These are phyloP conservation scores for Apiospora pterosperma DNA, from an alignment of 2,329 filamentous ascomycete genomes.

Conservation along the genomic window DNA sequence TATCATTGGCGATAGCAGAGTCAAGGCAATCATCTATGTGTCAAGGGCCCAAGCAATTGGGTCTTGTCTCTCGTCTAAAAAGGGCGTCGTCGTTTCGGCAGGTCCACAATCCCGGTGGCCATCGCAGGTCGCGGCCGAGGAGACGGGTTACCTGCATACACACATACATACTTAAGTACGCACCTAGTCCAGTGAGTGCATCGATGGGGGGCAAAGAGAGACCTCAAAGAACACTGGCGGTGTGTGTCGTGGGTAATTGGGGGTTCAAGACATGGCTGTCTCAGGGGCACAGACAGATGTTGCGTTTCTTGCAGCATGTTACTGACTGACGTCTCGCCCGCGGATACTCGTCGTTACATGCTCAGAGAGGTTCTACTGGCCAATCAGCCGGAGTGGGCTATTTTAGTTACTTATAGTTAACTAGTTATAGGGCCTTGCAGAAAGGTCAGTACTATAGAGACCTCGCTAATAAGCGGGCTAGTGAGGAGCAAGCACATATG, in stretches of 20 bases:
- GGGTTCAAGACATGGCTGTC: neutral
- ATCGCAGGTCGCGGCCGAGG: neutral
- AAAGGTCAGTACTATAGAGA: neutral
- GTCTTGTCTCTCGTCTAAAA: neutral
- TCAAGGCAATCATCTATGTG: too few relatives aligned
- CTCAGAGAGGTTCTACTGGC: neutral
- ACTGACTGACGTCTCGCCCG: neutral
- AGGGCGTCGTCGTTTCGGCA: neutral
- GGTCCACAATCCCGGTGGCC: neutral
- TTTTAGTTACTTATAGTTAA: too few relatives aligned
- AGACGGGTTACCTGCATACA: neutral
- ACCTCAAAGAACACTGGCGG: neutral
- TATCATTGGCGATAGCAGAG: neutral
- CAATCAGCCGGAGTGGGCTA: neutral
- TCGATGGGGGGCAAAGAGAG: neutral
- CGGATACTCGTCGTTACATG: neutral
- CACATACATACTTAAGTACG: neutral
- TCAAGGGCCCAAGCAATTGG: neutral
- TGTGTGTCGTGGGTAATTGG: neutral
- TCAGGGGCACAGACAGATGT: neutral
- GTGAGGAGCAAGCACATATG: neutral
- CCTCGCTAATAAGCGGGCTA: neutral
- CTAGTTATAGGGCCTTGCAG: neutral
- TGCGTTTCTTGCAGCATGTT: neutral
- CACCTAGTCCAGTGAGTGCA: neutral